These are phyloP conservation scores for Rosa chinensis DNA, from an alignment of 306 rosid genomes.

Conservation along the genomic window DNA sequence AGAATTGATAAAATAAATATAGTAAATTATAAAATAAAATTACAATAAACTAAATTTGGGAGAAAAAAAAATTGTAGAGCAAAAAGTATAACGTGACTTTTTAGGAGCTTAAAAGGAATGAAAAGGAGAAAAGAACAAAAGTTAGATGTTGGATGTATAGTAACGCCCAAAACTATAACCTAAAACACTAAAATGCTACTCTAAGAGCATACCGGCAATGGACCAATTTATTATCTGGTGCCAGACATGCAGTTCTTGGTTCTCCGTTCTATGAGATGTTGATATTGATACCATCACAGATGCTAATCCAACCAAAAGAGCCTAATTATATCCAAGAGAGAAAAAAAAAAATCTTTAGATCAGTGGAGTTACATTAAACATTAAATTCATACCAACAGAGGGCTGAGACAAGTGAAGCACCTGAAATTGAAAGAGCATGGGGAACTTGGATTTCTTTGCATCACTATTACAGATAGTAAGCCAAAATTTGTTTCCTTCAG, in stretches of 20 bases:
- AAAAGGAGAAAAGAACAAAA: slow-evolving; percentile 2
- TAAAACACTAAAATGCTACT: slow-evolving; percentile 18
- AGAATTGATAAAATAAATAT: neutral
- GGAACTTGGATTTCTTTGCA: slow-evolving; percentile 43
- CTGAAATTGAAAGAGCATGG: slow-evolving; percentile 72
- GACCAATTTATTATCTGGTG: slow-evolving; percentile 79
- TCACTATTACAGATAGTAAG: slow-evolving; percentile 54
- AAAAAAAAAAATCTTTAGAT: slow-evolving; percentile 10
- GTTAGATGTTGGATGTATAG: neutral
- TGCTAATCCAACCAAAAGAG: slow-evolving; percentile 72
- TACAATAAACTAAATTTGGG: neutral
- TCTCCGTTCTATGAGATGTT: slow-evolving; percentile 76
- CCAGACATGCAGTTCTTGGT: slow-evolving; percentile 58
- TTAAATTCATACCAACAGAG: slow-evolving; percentile 21
- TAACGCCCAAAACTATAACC: neutral
- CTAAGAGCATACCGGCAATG: slow-evolving; percentile 61
- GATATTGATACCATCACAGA: slow-evolving; percentile 78
- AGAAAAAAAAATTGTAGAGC: neutral
- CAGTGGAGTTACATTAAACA: slow-evolving; percentile 8
- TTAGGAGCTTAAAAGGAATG: neutral
- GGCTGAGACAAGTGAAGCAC: slow-evolving; percentile 34
- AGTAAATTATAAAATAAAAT: neutral
- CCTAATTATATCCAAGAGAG: slow-evolving; percentile 34
- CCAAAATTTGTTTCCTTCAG: slow-evolving; percentile 65
- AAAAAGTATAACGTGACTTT: neutral